phyloP scores from a whole-genome alignment of 768 basidiomycete genomes.

The Terana coerulea region DNA sequence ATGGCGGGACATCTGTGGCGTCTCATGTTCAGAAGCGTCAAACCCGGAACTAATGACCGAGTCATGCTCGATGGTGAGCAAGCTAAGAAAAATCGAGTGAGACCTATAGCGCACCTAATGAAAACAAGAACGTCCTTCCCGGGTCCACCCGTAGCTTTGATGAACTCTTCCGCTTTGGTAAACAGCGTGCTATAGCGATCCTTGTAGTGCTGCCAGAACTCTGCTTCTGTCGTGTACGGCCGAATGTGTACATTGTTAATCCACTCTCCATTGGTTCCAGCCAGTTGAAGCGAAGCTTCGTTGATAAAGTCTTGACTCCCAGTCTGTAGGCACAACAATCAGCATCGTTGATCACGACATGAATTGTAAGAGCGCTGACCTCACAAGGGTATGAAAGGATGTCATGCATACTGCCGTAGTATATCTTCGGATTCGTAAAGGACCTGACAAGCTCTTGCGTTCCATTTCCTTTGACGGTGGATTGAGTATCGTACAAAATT shows the following conservation, averaged over 20 bases:
- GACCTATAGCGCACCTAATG: constrained; percentile 58
- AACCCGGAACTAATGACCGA: constrained; percentile 69
- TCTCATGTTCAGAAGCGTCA: constrained; percentile 92
- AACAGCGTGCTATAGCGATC: constrained; percentile 59
- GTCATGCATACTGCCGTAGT: constrained; percentile 93
- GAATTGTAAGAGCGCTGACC: constrained; percentile 36
- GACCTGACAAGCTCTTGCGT: constrained; percentile 90
- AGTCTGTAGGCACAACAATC: constrained; percentile 45
- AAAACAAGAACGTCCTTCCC: constrained; percentile 73
- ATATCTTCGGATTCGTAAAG: constrained; percentile 77
- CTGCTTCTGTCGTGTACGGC: constrained; percentile 60
- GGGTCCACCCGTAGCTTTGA: constrained; percentile 59
- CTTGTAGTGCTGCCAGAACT: constrained; percentile 77
- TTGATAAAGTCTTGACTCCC: constrained; percentile 74
- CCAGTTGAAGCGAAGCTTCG: constrained; percentile 78
- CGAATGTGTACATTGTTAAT: constrained; percentile 85
- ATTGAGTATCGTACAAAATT: neutral
- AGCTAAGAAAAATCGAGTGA: neutral
- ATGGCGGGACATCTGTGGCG: constrained; percentile 87
- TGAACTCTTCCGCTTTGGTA: constrained; percentile 64
- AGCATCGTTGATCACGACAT: neutral
- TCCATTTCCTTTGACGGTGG: constrained; percentile 72
- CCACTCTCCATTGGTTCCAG: constrained; percentile 78
- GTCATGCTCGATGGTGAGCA: neutral
- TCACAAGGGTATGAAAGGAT: constrained; percentile 91